Evolutionary conservation across 2,329 filamentous ascomycete species (phyloP).

Genomic region (Trichophyton simii): DNA sequence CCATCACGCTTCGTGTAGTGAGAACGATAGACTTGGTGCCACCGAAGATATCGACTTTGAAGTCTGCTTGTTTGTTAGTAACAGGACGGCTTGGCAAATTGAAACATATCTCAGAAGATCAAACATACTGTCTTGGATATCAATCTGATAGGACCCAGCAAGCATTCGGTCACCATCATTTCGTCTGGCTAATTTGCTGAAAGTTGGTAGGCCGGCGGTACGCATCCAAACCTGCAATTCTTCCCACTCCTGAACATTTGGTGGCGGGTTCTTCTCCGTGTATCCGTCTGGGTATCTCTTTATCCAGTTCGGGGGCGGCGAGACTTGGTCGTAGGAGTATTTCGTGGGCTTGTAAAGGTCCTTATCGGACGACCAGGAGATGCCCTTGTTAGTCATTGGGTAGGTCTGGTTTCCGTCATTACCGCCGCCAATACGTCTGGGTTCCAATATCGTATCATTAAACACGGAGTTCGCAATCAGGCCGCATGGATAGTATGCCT

Average conservation of each 20-base stretch:
- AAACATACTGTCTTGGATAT: constrained; percentile 64
- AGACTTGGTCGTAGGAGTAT: constrained; percentile 53
- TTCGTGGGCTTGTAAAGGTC: constrained; percentile 61
- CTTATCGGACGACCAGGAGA: constrained; percentile 77
- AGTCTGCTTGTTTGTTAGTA: constrained; percentile 44
- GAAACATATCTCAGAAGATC: neutral
- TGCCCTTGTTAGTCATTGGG: constrained; percentile 61
- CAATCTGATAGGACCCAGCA: constrained; percentile 60
- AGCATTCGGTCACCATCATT: constrained; percentile 61
- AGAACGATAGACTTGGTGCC: constrained; percentile 85
- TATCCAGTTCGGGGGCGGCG: constrained; percentile 79
- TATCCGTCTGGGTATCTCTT: constrained; percentile 59
- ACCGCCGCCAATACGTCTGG: constrained; percentile 45
- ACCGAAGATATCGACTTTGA: constrained; percentile 63
- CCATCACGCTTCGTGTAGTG: constrained; percentile 82
- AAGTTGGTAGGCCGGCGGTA: constrained; percentile 81
- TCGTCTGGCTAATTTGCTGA: constrained; percentile 81
- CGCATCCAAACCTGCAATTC: constrained; percentile 98
- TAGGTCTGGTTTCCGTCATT: constrained; percentile 45
- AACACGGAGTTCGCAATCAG: constrained; percentile 94
- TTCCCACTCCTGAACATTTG: constrained; percentile 62
- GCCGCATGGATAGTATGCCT: constrained; percentile 85
- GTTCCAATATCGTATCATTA: constrained; percentile 74
- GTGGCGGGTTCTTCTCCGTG: constrained; percentile 50
- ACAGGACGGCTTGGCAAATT: neutral